Evolutionary conservation across 2,329 filamentous ascomycete species (phyloP), one percentile per base, ranked within the genome.

Genomic region (Hymenoscyphus linearis): DNA sequence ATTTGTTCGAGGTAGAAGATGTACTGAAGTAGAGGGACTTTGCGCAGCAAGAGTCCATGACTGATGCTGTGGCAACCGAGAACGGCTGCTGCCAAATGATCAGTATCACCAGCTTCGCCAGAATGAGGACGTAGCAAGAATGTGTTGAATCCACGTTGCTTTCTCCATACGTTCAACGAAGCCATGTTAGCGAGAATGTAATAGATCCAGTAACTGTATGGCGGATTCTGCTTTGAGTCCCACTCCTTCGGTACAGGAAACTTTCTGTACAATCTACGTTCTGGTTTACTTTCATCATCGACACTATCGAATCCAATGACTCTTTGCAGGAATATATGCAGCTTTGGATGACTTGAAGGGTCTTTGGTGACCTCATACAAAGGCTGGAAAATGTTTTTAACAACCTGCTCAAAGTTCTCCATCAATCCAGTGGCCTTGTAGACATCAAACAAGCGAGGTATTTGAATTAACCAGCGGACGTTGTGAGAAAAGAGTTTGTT

Each of bases 191-290:
- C 87, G 71, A 95, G 98, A 58, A 98, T 82, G 72, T 96, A 96
- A 77, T 99, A 99, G 72, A 98, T 90, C 95, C 95, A 99, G 77
- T 99, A 99, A 73, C 90, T 97, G 78, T 99, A 99, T 0, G 95
- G 95, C 14, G 95, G 95, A 72, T 99, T 99, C 75, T 98, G 93
- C 70, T 90, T 92, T 0, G 91, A 92, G 66, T 87, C 84, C 95
- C 95, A 99, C 59, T 86, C 86, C 64, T 86, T 89, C 4, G 95
- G 93, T 25, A 95, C 87, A 0, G 95, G 95, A 68, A 96, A 99
- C 74, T 99, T 99, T 71, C 88, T 89, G 78, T 92, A 96, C n/a
- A 98, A 82, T 22, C 95, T 88, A 31, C 93, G 87, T 76, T 99
- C 95, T 2, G 92, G 83, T 77, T 99, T 99, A 80, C 93, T 97